These are phyloP conservation scores for Dictyostelium discoideum DNA, from an alignment of 78 protist species.

Conservation along the genomic window DNA sequence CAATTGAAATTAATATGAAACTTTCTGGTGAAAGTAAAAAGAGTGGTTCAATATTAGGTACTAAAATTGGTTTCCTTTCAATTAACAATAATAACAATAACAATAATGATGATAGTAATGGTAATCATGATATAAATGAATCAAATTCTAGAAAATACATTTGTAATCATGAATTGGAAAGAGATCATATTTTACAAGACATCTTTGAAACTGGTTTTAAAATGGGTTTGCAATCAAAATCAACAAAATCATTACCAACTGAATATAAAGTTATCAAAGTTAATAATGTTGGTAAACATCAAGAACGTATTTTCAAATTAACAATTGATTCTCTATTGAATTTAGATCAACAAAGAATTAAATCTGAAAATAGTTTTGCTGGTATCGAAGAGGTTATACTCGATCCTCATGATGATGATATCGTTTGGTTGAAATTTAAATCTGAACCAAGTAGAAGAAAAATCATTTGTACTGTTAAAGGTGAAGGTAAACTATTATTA, in stretches of 20 bases:
- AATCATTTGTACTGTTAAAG: slow-evolving; percentile 31
- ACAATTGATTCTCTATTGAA: slow-evolving; percentile 77
- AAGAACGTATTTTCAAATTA: slow-evolving; percentile 76
- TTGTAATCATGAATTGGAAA: slow-evolving; percentile 67
- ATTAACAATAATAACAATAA: background rate
- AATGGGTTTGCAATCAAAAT: slow-evolving; percentile 22
- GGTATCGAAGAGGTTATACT: slow-evolving; percentile 78
- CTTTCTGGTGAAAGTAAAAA: background rate
- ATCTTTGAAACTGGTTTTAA: slow-evolving; percentile 80
- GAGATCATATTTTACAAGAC: slow-evolving; percentile 79
- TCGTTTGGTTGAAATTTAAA: slow-evolving; percentile 78
- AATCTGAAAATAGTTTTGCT: slow-evolving; percentile 78
- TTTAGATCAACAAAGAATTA: slow-evolving; percentile 68
- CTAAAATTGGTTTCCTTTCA: background rate
- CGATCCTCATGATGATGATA: slow-evolving; percentile 37
- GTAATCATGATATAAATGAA: background rate
- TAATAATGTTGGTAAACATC: slow-evolving; percentile 79
- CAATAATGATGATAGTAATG: background rate
- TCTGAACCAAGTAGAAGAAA: slow-evolving; percentile 64
- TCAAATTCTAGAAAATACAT: slow-evolving; percentile 22
- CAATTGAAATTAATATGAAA: slow-evolving; percentile 59
- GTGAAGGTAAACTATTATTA: slow-evolving; percentile 52
- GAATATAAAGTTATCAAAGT: slow-evolving; percentile 76
- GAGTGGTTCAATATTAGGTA: background rate
- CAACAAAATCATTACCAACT: slow-evolving; percentile 6